A percentile compares a stretch with the other conserved stretches of the same genome.
Evolutionary conservation across 148 eudicot genomes (phyloP).

Genomic region (Cornus suecica): DNA sequence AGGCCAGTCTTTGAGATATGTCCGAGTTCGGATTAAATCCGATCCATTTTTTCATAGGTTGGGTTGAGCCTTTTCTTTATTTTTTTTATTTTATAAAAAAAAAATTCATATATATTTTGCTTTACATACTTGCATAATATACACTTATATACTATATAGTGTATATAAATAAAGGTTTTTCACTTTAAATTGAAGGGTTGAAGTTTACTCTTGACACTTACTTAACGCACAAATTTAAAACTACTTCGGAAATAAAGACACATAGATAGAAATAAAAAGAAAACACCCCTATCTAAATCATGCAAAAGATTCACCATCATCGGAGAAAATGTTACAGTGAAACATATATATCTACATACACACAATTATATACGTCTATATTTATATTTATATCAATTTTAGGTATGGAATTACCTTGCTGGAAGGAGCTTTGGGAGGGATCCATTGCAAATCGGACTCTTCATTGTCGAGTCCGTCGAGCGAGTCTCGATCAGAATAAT

Average conservation of each 20-base stretch:
- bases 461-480: conserved; percentile 43
- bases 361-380: no score
- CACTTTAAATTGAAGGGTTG: not conserved
- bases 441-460: conserved; percentile 31
- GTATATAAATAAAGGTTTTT: not conserved
- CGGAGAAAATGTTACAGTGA: not conserved
- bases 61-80: no score
- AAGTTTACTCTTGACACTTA: not conserved
- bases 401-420: conserved; percentile 31
- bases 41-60: no score
- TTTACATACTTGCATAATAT: no score
- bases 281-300: not conserved
- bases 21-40: no score
- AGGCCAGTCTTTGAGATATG: no score
- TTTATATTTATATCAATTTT: not conserved
- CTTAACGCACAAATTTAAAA: not conserved
- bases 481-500: conserved; percentile 30
- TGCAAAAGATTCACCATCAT: not conserved
- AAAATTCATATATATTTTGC: no score
- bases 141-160: no score
- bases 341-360: no score
- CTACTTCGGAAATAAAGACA: not conserved
- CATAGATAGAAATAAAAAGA: no score
- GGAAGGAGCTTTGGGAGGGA: conserved; percentile 27
- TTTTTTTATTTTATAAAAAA: no score